These are phyloP conservation scores for Tricholoma bakamatsutake DNA, from an alignment of 768 basidiomycete genomes.

Conservation along the genomic window DNA sequence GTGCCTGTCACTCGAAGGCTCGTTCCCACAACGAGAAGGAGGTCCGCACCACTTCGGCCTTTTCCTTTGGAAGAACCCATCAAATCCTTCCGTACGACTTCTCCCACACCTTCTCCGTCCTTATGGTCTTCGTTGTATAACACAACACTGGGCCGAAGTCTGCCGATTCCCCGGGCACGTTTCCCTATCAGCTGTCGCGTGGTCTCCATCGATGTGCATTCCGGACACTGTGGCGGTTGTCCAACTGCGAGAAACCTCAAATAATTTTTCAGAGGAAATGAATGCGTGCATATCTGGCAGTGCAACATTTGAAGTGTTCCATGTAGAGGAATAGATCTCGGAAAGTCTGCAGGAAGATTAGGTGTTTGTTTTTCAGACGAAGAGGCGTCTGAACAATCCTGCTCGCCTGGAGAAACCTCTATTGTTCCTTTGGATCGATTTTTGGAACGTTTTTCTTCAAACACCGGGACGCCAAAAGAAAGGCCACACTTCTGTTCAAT, in stretches of 20 bases:
- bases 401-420: constrained; percentile 7
- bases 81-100: constrained; percentile 76
- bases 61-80: constrained; percentile 64
- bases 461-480: constrained; percentile 77
- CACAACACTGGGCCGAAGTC: constrained; percentile 81
- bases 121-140: constrained; percentile 87
- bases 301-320: constrained; percentile 77
- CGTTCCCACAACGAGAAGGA: constrained; percentile 86
- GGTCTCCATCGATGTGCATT: constrained; percentile 63
- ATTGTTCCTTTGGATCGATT: constrained; percentile 41
- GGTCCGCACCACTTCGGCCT: constrained; percentile 69
- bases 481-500: constrained; percentile 85
- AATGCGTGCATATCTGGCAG: constrained; percentile 76
- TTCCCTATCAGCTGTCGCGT: constrained; percentile 72
- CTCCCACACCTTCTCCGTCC: constrained; percentile 83
- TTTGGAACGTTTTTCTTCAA: constrained; percentile 51
- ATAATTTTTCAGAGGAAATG: constrained; percentile 59
- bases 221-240: constrained; percentile 69
- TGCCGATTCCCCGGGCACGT: constrained; percentile 73
- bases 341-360: constrained; percentile 49
- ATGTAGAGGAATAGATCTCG: constrained; percentile 86
- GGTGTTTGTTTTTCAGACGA: constrained; percentile 8
- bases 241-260: constrained; percentile 56
- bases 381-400: constrained; percentile 11
- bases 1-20: constrained; percentile 87